Conservation (phyloP, 345 rosid genomes). For the Eutrema japonicum region DNA sequence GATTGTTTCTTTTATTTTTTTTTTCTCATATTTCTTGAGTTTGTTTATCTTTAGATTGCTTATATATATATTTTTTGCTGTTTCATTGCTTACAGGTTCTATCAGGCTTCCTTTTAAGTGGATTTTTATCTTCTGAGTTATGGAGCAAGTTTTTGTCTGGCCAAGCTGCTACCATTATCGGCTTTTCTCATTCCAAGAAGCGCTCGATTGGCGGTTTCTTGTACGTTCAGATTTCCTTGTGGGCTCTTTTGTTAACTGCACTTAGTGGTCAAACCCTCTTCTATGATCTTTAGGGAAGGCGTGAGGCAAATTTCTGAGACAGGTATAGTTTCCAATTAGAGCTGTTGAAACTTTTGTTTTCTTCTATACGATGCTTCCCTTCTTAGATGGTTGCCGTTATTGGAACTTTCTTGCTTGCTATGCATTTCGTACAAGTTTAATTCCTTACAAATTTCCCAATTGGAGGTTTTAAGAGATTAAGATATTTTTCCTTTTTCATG, state of each 20-base stretch:
- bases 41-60: not conserved
- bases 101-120: slow-evolving; percentile 54
- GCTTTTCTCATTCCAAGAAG: slow-evolving; percentile 81
- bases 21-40: not conserved
- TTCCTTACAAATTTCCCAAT: slow-evolving; percentile 6
- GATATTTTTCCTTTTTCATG: not conserved
- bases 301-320: slow-evolving; percentile 63
- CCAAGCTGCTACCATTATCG: slow-evolving; percentile 67
- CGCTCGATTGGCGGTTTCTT: slow-evolving; percentile 90
- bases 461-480: not conserved
- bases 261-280: slow-evolving; percentile 62
- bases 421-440: not conserved
- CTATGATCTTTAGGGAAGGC: slow-evolving; percentile 52
- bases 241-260: slow-evolving; percentile 91
- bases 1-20: not conserved
- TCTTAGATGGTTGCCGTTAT: not conserved
- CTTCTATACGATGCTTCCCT: not conserved
- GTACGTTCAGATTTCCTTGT: slow-evolving; percentile 75
- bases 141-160: slow-evolving; percentile 73
- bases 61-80: too few species aligned
- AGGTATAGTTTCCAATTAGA: slow-evolving; percentile 55
- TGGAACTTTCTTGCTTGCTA: slow-evolving; percentile 12
- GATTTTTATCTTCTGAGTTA: slow-evolving; percentile 52
- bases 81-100: slow-evolving; percentile 52
- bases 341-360: slow-evolving; percentile 44